phyloP scores from a whole-genome alignment of 108 stramenopile genomes.

The Licmophora abbreviata region DNA sequence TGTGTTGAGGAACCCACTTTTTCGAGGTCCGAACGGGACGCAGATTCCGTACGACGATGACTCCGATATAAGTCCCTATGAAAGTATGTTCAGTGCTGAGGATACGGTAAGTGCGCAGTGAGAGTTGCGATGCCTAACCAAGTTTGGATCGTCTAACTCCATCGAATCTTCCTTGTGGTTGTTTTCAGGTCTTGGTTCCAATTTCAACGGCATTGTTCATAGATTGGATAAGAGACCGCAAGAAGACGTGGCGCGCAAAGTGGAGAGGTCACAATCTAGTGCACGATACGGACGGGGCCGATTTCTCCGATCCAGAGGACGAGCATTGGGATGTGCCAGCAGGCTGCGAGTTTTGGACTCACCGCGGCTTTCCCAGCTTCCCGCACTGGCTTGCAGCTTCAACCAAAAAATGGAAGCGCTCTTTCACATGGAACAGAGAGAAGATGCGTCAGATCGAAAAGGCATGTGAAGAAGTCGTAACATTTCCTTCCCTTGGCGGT shows the following conservation, averaged over 20 bases:
- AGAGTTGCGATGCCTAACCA: too few species aligned
- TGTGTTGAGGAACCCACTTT: too few species aligned
- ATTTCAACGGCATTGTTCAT: conserved; percentile 12
- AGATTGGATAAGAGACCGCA: conserved; percentile 38
- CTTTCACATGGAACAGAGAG: conserved; percentile 53
- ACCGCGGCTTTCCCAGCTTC: conserved; percentile 46
- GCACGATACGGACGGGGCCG: background rate
- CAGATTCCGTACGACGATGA: too few species aligned
- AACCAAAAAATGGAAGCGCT: conserved; percentile 40
- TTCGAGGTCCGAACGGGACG: too few species aligned
- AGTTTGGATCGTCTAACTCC: too few species aligned
- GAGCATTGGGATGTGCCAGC: conserved; percentile 1
- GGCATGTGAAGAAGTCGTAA: conserved; percentile 56
- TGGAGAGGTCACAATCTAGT: background rate
- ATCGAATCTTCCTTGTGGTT: too few species aligned
- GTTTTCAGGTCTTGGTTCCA: conserved; percentile 9
- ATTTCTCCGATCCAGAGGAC: conserved; percentile 3
- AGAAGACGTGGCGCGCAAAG: conserved; percentile 29
- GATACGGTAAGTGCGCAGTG: too few species aligned
- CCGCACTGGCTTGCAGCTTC: conserved; percentile 38
- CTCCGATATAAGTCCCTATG: too few species aligned
- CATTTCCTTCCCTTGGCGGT: conserved; percentile 16
- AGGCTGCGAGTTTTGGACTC: conserved; percentile 55
- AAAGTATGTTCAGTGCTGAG: too few species aligned
- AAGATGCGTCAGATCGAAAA: conserved; percentile 41